Conservation (phyloP, 306 rosid genomes). For the Comarum palustre region DNA sequence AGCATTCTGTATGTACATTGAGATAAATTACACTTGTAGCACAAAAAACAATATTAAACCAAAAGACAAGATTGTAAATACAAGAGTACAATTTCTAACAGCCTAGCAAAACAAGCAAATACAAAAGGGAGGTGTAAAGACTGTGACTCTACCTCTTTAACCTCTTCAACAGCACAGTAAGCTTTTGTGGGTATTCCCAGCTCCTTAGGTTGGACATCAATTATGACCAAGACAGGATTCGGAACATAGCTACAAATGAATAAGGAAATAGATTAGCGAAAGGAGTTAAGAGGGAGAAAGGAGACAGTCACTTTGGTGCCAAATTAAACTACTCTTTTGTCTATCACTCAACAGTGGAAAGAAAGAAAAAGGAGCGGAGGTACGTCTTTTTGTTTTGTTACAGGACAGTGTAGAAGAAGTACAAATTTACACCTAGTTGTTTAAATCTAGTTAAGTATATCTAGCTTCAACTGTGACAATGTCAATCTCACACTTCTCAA, state of each 20-base stretch:
- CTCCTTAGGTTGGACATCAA: slow-evolving; percentile 85
- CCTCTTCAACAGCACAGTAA: slow-evolving; percentile 76
- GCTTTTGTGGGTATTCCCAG: slow-evolving; percentile 87
- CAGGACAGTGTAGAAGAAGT: not conserved
- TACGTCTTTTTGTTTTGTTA: not conserved
- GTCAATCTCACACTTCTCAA: not conserved
- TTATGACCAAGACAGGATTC: slow-evolving; percentile 78
- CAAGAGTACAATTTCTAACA: not conserved
- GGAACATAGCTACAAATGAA: slow-evolving; percentile 52
- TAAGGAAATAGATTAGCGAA: not conserved
- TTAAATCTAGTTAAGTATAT: not conserved
- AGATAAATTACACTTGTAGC: not conserved
- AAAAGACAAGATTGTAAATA: too few relatives aligned
- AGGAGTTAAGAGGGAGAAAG: not conserved
- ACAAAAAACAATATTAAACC: not conserved
- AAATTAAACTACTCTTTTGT: not conserved
- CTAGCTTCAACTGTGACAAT: not conserved
- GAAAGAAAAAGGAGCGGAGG: not conserved
- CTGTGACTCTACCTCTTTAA: slow-evolving; percentile 56
- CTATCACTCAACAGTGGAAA: not conserved
- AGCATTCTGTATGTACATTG: slow-evolving; percentile 52
- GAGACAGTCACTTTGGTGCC: not conserved
- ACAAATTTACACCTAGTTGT: not conserved
- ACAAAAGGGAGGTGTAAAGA: not conserved
- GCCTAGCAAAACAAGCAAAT: not conserved